Evolutionary conservation across 2,329 filamentous ascomycete genomes (phyloP).

Genomic region (Ceratocystis cubensis): DNA sequence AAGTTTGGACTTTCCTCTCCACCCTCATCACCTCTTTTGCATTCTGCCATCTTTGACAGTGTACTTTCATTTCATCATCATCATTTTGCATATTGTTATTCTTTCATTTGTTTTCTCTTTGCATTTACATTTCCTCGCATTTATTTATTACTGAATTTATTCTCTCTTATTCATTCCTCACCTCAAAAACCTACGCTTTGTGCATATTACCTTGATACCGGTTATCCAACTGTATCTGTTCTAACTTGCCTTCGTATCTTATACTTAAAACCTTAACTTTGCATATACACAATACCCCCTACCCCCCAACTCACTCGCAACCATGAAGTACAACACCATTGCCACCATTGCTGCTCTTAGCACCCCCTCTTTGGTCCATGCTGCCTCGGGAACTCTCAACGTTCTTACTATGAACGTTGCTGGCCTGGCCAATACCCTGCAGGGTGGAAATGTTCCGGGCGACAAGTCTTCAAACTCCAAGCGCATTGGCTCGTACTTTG

Average conservation of each 20-base stretch:
- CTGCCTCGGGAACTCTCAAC: constrained; percentile 33
- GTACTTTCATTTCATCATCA: constrained; percentile 7
- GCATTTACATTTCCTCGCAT: neutral
- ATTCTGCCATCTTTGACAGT: constrained; percentile 6
- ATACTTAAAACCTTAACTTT: neutral
- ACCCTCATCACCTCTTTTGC: neutral
- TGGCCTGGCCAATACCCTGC: constrained; percentile 44
- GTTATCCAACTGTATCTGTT: neutral
- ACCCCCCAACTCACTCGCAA: neutral
- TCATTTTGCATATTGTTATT: too few species aligned
- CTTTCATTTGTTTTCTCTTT: too few species aligned
- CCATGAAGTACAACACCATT: constrained; percentile 19
- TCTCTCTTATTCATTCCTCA: neutral
- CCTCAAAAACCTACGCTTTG: neutral
- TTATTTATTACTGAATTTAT: neutral
- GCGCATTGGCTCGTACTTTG: constrained; percentile 44
- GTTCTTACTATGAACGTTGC: constrained; percentile 48
- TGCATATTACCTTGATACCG: neutral
- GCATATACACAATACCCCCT: neutral
- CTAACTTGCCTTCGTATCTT: neutral
- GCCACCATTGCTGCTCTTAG: constrained; percentile 14
- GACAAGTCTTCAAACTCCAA: constrained; percentile 47
- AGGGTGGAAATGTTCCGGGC: constrained; percentile 48
- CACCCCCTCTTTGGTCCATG: constrained; percentile 16
- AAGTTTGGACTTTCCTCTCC: neutral